Percentiles rank a stretch among this genome's conserved stretches.
These are phyloP conservation scores for Glaciozyma antarctica DNA, from an alignment of 768 basidiomycete genomes.

Conservation along the genomic window DNA sequence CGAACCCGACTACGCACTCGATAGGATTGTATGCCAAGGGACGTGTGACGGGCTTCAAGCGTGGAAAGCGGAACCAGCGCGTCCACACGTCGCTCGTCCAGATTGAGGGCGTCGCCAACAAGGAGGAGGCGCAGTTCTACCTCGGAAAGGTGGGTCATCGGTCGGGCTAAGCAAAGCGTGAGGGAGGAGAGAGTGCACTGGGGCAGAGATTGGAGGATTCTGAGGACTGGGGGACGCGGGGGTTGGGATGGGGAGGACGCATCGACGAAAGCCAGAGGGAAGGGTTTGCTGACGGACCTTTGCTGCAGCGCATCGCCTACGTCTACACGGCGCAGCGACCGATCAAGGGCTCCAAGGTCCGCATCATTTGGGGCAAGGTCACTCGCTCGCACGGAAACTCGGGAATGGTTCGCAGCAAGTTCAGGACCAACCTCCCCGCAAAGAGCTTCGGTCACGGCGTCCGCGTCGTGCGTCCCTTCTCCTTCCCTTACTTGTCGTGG, in stretches of 20 bases:
- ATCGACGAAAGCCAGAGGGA: background rate
- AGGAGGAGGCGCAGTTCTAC: slow-evolving; percentile 95
- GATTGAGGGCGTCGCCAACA: slow-evolving; percentile 88
- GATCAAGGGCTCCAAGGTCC: slow-evolving; percentile 85
- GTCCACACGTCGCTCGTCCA: slow-evolving; percentile 94
- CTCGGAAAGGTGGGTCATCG: slow-evolving; percentile 74
- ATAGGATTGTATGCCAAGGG: slow-evolving; percentile 43
- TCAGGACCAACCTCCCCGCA: slow-evolving; percentile 85
- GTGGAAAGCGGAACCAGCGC: slow-evolving; percentile 90
- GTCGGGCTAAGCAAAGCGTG: background rate
- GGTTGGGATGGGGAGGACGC: background rate
- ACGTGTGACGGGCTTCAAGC: slow-evolving; percentile 95
- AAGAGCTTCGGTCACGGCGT: slow-evolving; percentile 86
- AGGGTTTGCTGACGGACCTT: background rate
- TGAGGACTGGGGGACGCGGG: background rate
- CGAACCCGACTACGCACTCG: background rate
- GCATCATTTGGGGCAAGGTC: slow-evolving; percentile 82
- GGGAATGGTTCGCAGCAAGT: slow-evolving; percentile 95
- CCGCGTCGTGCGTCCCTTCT: slow-evolving; percentile 57
- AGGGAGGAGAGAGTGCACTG: background rate
- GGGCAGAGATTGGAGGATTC: background rate
- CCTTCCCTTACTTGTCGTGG: background rate
- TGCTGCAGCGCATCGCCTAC: slow-evolving; percentile 75
- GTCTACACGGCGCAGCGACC: slow-evolving; percentile 96
- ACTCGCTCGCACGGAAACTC: slow-evolving; percentile 50